phyloP scores from a whole-genome alignment of 2,329 filamentous ascomycete genomes.

The Sporothrix protearum region DNA sequence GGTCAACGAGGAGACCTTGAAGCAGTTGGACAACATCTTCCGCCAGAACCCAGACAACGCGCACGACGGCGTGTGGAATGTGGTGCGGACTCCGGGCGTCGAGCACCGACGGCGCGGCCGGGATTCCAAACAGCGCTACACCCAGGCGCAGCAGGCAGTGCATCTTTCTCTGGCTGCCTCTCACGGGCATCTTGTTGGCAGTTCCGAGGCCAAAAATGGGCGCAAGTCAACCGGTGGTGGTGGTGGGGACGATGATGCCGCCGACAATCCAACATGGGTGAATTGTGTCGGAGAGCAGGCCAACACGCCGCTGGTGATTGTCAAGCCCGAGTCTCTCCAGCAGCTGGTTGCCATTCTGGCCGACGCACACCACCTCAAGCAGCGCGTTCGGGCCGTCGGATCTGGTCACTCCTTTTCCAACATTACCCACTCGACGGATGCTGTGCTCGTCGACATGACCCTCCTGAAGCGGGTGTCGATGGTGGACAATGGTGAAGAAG shows the following conservation, averaged over 20 bases:
- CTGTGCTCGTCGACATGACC: constrained; percentile 28
- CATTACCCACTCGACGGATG: constrained; percentile 28
- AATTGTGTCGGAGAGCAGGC: constrained; percentile 31
- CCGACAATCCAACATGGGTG: constrained; percentile 22
- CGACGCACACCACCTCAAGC: constrained; percentile 26
- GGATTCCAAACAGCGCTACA: constrained; percentile 23
- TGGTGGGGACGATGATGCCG: background rate
- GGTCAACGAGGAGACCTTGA: constrained; percentile 18
- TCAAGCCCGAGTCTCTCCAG: constrained; percentile 28
- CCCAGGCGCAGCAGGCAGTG: constrained; percentile 22
- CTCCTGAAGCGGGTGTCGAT: constrained; percentile 27
- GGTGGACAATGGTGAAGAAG: constrained; percentile 28
- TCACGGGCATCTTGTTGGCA: constrained; percentile 15
- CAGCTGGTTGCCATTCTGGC: constrained; percentile 30
- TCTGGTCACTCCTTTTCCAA: constrained; percentile 33
- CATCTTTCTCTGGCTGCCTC: constrained; percentile 22
- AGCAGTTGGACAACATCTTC: constrained; percentile 25
- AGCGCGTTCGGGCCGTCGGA: constrained; percentile 31
- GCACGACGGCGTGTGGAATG: constrained; percentile 26
- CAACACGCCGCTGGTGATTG: constrained; percentile 27
- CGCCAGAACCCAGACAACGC: constrained; percentile 22
- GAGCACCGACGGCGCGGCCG: constrained; percentile 21
- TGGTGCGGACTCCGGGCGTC: constrained; percentile 19
- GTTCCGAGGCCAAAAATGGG: constrained; percentile 8
- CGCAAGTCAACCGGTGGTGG: background rate